Percentiles rank a stretch among this genome's conserved stretches.
Conservation (phyloP, 805 yeast species). For the Priceomyces carsonii region DNA sequence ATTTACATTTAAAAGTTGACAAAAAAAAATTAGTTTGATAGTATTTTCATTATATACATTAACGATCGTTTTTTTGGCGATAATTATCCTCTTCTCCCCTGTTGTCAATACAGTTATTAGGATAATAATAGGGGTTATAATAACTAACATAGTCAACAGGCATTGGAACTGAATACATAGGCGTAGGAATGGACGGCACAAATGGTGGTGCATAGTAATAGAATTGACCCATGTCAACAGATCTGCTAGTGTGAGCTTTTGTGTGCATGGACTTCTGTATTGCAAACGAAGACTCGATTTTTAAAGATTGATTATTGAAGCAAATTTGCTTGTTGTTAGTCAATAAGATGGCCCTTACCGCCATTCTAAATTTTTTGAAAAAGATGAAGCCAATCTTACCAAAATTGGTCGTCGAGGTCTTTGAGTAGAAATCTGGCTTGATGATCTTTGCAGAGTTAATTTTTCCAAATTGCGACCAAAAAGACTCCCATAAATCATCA, state of each 20-base stretch:
- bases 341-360: conserved; percentile 58
- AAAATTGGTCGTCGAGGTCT: conserved; percentile 12
- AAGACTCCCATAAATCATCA: conserved; percentile 40
- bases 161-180: conserved; percentile 2
- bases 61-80: background rate
- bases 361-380: conserved; percentile 55
- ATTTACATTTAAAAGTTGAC: background rate
- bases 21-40: background rate
- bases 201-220: conserved; percentile 8
- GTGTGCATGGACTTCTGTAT: conserved; percentile 28
- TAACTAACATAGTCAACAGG: conserved; percentile 8
- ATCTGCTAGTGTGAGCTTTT: background rate
- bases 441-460: conserved; percentile 44
- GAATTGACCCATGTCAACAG: background rate
- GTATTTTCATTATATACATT: background rate
- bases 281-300: conserved; percentile 42
- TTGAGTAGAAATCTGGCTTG: conserved; percentile 39
- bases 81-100: background rate
- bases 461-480: conserved; percentile 42
- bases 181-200: conserved; percentile 6
- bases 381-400: conserved; percentile 63
- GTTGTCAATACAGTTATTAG: conserved; percentile 1
- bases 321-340: conserved; percentile 47
- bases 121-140: conserved; percentile 12
- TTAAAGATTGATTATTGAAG: conserved; percentile 19